Percentiles rank a stretch among this genome's conserved stretches.
These are phyloP conservation scores for Priceomyces haplophilus DNA, from an alignment of 805 yeast species.

Conservation along the genomic window DNA sequence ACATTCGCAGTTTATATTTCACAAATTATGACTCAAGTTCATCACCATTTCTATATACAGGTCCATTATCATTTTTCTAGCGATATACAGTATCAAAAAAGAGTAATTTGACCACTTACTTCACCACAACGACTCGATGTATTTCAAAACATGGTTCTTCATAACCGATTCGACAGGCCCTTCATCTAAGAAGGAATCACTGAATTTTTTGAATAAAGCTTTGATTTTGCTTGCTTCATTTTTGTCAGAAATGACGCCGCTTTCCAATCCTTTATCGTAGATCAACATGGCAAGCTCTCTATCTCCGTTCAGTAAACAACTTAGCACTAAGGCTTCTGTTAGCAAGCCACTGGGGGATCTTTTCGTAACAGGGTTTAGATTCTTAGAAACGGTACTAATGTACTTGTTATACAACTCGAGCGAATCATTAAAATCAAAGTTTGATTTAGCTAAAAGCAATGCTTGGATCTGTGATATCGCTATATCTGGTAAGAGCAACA, in stretches of 20 bases:
- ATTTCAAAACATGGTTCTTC: conserved; percentile 21
- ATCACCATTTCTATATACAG: background rate
- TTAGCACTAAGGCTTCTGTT: conserved; percentile 46
- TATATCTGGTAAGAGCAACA: conserved; percentile 25
- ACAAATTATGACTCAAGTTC: background rate
- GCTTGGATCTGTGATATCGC: conserved; percentile 36
- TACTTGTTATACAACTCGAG: conserved; percentile 46
- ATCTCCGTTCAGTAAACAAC: conserved; percentile 44
- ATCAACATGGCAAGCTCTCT: conserved; percentile 53
- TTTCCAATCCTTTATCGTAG: conserved; percentile 45
- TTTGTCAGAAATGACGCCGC: conserved; percentile 35
- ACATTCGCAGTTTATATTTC: conserved; percentile 1
- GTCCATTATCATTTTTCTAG: background rate
- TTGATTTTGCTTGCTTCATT: conserved; percentile 41
- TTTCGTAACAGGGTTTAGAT: conserved; percentile 23
- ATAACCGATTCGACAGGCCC: conserved; percentile 34
- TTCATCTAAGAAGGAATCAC: conserved; percentile 46
- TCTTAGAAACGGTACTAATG: conserved; percentile 34
- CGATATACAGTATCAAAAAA: background rate
- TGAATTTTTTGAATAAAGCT: conserved; percentile 44
- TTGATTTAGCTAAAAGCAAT: conserved; percentile 40
- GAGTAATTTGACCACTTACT: background rate
- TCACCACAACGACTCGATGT: conserved; percentile 8
- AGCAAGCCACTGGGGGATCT: conserved; percentile 43
- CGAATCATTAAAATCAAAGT: conserved; percentile 36